phyloP scores from a whole-genome alignment of 192 early-diverging fungal species.

The Gryganskiella cystojenkinii region DNA sequence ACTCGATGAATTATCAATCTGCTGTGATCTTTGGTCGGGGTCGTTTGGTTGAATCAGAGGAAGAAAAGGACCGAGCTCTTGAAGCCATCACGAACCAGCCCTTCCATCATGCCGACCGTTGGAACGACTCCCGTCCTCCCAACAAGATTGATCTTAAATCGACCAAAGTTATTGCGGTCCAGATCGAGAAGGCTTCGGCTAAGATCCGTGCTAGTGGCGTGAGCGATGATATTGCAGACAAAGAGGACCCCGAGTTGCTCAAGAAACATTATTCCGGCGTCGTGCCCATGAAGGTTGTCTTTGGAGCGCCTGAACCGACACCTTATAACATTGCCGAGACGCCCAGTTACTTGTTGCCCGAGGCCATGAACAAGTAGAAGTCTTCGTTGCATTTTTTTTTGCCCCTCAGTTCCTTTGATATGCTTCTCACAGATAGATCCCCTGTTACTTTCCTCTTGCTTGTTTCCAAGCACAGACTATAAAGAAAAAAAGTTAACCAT shows the following conservation, averaged over 20 bases:
- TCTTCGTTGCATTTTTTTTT: not conserved
- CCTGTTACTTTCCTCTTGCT: not conserved
- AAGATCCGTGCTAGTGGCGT: slow-evolving; percentile 21
- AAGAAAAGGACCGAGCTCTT: slow-evolving; percentile 56
- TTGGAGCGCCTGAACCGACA: slow-evolving; percentile 25
- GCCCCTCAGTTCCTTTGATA: not conserved
- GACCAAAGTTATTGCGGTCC: slow-evolving; percentile 47
- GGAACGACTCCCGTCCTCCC: slow-evolving; percentile 49
- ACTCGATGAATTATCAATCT: slow-evolving; percentile 61
- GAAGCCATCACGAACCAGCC: slow-evolving; percentile 59
- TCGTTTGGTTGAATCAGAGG: slow-evolving; percentile 43
- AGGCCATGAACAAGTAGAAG: slow-evolving; percentile 32
- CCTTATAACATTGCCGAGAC: slow-evolving; percentile 9
- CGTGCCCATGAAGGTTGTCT: slow-evolving; percentile 30
- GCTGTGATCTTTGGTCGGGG: slow-evolving; percentile 58
- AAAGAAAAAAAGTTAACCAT: no score
- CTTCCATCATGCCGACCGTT: slow-evolving; percentile 55
- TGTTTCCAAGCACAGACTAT: no score
- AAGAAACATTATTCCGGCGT: slow-evolving; percentile 38
- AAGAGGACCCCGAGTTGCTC: slow-evolving; percentile 24
- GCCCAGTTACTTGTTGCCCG: slow-evolving; percentile 32
- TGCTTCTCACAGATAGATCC: not conserved
- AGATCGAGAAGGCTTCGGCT: slow-evolving; percentile 33
- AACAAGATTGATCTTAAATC: slow-evolving; percentile 40
- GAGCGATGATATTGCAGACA: slow-evolving; percentile 33